Percentiles rank a stretch among this genome's conserved stretches.
These are phyloP conservation scores for Pythium phragmitis DNA, from an alignment of 352 stramenopile species.

Conservation along the genomic window DNA sequence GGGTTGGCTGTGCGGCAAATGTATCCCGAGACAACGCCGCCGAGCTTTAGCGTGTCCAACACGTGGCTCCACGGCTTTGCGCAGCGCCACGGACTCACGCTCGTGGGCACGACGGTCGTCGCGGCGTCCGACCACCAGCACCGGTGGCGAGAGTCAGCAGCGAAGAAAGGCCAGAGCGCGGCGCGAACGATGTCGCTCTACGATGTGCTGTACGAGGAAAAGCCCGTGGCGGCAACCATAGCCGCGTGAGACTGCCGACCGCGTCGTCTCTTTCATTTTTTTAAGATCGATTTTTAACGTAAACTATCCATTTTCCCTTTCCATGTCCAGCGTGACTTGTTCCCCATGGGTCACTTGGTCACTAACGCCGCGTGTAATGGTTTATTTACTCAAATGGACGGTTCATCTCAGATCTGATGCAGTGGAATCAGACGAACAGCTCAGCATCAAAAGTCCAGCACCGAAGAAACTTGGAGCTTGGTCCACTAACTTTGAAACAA, in stretches of 20 bases:
- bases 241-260: constrained; percentile 8
- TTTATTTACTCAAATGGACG: background rate
- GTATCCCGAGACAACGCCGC: constrained; percentile 21
- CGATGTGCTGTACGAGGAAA: constrained; percentile 25
- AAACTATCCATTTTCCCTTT: constrained; percentile 7
- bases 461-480: background rate
- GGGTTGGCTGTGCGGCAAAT: constrained; percentile 28
- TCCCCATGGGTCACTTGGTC: background rate
- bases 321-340: constrained; percentile 5
- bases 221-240: constrained; percentile 17
- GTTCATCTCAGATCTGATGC: constrained; percentile 25
- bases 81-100: constrained; percentile 23
- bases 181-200: constrained; percentile 17
- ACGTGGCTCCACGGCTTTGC: constrained; percentile 26
- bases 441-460: background rate
- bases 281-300: background rate
- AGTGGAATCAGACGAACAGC: constrained; percentile 18
- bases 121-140: background rate
- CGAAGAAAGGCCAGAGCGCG: constrained; percentile 10
- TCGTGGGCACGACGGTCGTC: constrained; percentile 20
- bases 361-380: background rate
- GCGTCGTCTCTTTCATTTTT: background rate
- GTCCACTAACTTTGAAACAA: background rate
- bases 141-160: background rate
- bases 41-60: constrained; percentile 24